Conservation (phyloP, 2,329 filamentous ascomycete species). For the Aureobasidium uvarum region DNA sequence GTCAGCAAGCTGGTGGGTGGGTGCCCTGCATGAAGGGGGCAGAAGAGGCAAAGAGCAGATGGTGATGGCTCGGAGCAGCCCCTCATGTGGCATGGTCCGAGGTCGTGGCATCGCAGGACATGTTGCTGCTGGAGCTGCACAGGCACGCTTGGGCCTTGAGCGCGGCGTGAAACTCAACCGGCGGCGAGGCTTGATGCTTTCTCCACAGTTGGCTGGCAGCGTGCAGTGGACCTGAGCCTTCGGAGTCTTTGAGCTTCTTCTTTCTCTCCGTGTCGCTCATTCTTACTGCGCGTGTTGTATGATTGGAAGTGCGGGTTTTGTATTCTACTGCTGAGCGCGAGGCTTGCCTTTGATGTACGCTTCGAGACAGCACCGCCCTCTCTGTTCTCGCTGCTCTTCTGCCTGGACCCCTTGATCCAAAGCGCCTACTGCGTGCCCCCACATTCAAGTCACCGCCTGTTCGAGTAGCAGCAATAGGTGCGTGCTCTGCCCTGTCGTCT, state of each 20-base stretch:
- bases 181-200: constrained; percentile 23
- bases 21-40: constrained; percentile 4
- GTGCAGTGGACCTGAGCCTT: constrained; percentile 4
- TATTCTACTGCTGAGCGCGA: constrained; percentile 23
- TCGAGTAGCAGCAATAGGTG: constrained; percentile 20
- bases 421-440: constrained; percentile 11
- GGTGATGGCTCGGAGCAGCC: neutral
- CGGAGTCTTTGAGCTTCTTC: constrained; percentile 19
- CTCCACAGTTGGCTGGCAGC: constrained; percentile 13
- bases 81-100: constrained; percentile 7
- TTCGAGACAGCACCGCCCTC: neutral
- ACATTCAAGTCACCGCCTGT: constrained; percentile 26
- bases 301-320: constrained; percentile 17
- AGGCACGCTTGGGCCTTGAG: constrained; percentile 11
- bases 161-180: constrained; percentile 13
- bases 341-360: constrained; percentile 14
- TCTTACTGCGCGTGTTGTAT: constrained; percentile 18
- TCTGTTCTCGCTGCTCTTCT: neutral
- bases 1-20: neutral
- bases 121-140: neutral
- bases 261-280: constrained; percentile 8
- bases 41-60: constrained; percentile 6
- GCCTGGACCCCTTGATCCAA: constrained; percentile 26
- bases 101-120: constrained; percentile 7
- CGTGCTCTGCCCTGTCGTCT: constrained; percentile 9